phyloP scores from a whole-genome alignment of 2,329 filamentous ascomycete species.

The Xylaria sp. region DNA sequence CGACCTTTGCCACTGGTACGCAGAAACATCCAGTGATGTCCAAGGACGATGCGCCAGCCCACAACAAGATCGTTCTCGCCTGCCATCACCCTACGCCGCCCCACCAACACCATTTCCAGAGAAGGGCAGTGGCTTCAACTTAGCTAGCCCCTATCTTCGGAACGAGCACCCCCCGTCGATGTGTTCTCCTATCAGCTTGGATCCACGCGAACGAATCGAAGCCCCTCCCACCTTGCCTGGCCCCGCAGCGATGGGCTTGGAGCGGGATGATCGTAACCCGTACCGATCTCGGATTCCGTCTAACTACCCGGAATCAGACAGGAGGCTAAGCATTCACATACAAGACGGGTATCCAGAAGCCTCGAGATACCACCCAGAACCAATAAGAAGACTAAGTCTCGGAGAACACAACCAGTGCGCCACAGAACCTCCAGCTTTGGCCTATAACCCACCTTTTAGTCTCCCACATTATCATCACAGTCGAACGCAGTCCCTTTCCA shows the following conservation, averaged over 20 bases:
- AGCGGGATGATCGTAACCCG: constrained; percentile 39
- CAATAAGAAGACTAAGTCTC: constrained; percentile 30
- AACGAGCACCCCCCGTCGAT: constrained; percentile 37
- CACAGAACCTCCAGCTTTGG: constrained; percentile 37
- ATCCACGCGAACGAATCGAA: constrained; percentile 42
- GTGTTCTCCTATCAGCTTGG: constrained; percentile 36
- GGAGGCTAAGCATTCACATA: too few species aligned
- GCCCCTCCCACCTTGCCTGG: constrained; percentile 44
- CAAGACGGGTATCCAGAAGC: too few species aligned
- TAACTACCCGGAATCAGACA: constrained; percentile 3
- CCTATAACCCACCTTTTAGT: constrained; percentile 41
- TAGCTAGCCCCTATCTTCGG: constrained; percentile 40
- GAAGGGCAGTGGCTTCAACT: constrained; percentile 40
- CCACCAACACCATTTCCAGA: constrained; percentile 34
- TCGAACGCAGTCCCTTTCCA: constrained; percentile 50
- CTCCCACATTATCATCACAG: constrained; percentile 48
- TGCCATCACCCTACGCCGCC: constrained; percentile 41
- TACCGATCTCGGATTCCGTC: constrained; percentile 38
- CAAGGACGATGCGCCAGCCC: constrained; percentile 50
- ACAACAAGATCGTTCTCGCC: constrained; percentile 30
- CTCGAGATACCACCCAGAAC: constrained; percentile 39
- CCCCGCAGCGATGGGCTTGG: constrained; percentile 44
- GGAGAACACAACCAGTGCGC: constrained; percentile 30
- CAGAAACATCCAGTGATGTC: constrained; percentile 46
- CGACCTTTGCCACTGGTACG: constrained; percentile 45